Base-by-base conservation (phyloP, 2,329 filamentous ascomycete species). In the Penicillium sp. region DNA sequence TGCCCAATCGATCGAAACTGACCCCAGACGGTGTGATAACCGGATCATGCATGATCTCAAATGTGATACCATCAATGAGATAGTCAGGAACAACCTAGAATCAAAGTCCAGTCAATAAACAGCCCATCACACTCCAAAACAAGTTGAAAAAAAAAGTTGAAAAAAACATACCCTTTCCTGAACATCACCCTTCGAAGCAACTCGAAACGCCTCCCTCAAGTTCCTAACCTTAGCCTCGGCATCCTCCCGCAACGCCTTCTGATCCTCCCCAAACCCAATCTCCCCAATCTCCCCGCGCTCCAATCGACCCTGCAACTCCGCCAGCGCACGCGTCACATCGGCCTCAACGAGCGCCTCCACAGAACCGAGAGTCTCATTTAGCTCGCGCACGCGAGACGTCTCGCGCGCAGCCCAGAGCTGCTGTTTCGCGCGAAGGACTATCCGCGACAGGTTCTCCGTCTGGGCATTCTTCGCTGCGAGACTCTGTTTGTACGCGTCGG, bases 1-100 rank as follows among this genome's bases (percentile, higher is more conserved):
- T 89, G 17, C 90, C 90, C 0, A 90, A 83, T 42, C 93, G 85
- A 73, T 97, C 94, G 72, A 96, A 99, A 1, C 89, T 94, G 63
- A 93, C 90, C 13, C 94, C 94, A 1, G 89, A 93, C 68, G 89
- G 92, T 1, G 79, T 81, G 6, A 79, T 71, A 35, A 81, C 78
- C 6, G 79, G 79, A 60, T 81, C 79, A 60, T 81, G 79, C 79
- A 81, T 81, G 62, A 81, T 71, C 58, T 80, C 76, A 57, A 81
- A 81, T 0, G 77, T 78, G 60, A 81, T 81, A 8, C 75, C 75
- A 58, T 81, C 79, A 44, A 81, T 73, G 8, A 81, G 65, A 67
- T 79, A 75, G 57, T 81, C 78, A 2, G 79, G 79, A 5, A 81
- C 78, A 55, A 78, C 67, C 77, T 79, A 59, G 0, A 31, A 48